These are phyloP conservation scores for Clonostachys rhizophaga DNA, from an alignment of 2,329 filamentous ascomycete genomes.

Conservation along the genomic window DNA sequence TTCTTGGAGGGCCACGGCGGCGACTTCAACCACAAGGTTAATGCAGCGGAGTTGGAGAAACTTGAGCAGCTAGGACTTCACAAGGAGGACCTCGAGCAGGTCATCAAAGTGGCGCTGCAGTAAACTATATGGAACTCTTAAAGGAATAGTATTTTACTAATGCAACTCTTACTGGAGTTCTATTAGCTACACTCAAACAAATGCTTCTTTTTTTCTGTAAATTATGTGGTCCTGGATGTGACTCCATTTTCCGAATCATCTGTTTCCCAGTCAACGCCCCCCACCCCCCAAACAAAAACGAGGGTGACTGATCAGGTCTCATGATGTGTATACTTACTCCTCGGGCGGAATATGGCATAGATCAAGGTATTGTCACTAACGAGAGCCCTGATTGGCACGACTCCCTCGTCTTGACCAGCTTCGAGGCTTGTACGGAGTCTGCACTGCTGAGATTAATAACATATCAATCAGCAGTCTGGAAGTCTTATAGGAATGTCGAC, in stretches of 20 bases:
- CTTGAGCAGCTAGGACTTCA: slow-evolving; percentile 15
- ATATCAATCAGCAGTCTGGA: no score
- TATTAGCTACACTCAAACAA: not conserved
- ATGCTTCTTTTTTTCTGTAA: not conserved
- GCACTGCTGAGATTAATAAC: no score
- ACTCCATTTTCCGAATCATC: not conserved
- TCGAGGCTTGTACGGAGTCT: no score
- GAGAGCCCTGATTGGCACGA: no score
- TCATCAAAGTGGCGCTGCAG: not conserved
- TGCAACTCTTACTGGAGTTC: not conserved
- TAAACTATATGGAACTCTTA: not conserved
- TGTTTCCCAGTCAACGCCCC: not conserved
- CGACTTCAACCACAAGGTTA: slow-evolving; percentile 20
- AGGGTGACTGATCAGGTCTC: no score
- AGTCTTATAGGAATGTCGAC: no score
- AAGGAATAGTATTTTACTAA: not conserved
- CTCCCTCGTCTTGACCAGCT: no score
- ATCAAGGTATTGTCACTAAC: no score
- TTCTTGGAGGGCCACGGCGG: slow-evolving; percentile 22
- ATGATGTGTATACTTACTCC: no score
- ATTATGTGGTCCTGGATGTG: not conserved
- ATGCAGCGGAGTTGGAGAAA: slow-evolving; percentile 2
- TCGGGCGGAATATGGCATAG: no score
- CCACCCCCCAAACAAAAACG: no score
- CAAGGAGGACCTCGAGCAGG: not conserved